Conservation (phyloP, 495 filamentous ascomycete genomes). For the Aspergillus avenaceus region DNA sequence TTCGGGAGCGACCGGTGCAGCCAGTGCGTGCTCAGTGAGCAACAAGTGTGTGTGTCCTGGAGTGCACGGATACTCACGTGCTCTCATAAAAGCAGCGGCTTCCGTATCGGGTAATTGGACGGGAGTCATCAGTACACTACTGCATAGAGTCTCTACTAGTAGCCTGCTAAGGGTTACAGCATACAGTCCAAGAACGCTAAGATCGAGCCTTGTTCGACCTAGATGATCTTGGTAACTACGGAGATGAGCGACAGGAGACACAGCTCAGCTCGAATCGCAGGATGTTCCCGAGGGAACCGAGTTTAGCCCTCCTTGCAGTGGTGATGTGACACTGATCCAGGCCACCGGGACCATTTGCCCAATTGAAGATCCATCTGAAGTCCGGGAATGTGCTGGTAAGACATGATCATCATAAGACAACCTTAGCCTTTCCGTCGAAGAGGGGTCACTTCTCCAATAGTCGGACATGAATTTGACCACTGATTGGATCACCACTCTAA, state of each 20-base stretch:
- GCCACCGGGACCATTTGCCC: not conserved
- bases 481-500: not conserved
- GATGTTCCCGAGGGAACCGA: not conserved
- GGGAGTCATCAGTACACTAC: not conserved
- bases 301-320: not conserved
- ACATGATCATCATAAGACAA: not conserved
- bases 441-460: not conserved
- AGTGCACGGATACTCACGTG: too few relatives aligned
- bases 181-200: not conserved
- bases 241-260: not conserved
- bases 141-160: not conserved
- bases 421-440: too few relatives aligned
- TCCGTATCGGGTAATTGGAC: too few relatives aligned
- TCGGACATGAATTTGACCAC: not conserved
- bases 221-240: not conserved
- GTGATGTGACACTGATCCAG: not conserved
- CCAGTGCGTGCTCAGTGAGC: too few relatives aligned
- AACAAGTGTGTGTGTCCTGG: too few relatives aligned
- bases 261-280: not conserved
- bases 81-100: too few relatives aligned
- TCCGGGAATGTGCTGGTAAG: too few relatives aligned
- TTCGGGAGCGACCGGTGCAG: too few relatives aligned
- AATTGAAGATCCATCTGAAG: not conserved
- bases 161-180: not conserved
- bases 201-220: not conserved